phyloP scores from a whole-genome alignment of 2,329 filamentous ascomycete genomes.

The Pseudogymnoascus verrucosus region DNA sequence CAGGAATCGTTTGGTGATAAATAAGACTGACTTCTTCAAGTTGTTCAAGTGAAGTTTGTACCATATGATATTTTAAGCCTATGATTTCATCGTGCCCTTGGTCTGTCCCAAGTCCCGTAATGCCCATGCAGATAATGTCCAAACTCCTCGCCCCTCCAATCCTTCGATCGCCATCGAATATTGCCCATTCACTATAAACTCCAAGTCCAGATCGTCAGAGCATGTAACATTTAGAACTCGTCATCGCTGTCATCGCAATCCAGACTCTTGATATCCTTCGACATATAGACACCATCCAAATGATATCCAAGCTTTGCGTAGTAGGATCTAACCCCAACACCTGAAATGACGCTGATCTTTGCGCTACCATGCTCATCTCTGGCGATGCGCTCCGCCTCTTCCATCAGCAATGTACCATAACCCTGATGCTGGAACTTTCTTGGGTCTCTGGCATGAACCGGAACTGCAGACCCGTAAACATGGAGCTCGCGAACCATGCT shows the following conservation, averaged over 20 bases:
- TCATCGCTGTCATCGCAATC: slow-evolving; percentile 9
- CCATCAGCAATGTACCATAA: slow-evolving; percentile 93
- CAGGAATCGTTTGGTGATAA: background rate
- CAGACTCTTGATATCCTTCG: slow-evolving; percentile 34
- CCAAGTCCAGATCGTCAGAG: background rate
- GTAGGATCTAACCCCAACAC: slow-evolving; percentile 90
- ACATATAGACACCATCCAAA: slow-evolving; percentile 84
- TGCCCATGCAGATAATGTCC: background rate
- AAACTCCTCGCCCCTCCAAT: background rate
- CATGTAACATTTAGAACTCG: background rate
- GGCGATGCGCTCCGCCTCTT: slow-evolving; percentile 93
- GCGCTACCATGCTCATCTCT: slow-evolving; percentile 85
- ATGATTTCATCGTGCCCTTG: background rate
- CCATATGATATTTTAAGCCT: background rate
- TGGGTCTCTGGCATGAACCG: slow-evolving; percentile 88
- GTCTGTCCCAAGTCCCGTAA: background rate
- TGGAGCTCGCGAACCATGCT: slow-evolving; percentile 91
- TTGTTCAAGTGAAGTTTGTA: background rate
- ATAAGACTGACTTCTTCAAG: background rate
- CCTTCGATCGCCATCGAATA: background rate
- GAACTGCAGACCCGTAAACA: slow-evolving; percentile 96
- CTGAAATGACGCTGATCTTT: slow-evolving; percentile 97
- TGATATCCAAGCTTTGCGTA: slow-evolving; percentile 90
- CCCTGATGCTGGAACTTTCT: slow-evolving; percentile 98
- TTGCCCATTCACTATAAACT: background rate